Evolutionary conservation across 2,329 filamentous ascomycete species (phyloP).

Genomic region (Eutypella sp.): DNA sequence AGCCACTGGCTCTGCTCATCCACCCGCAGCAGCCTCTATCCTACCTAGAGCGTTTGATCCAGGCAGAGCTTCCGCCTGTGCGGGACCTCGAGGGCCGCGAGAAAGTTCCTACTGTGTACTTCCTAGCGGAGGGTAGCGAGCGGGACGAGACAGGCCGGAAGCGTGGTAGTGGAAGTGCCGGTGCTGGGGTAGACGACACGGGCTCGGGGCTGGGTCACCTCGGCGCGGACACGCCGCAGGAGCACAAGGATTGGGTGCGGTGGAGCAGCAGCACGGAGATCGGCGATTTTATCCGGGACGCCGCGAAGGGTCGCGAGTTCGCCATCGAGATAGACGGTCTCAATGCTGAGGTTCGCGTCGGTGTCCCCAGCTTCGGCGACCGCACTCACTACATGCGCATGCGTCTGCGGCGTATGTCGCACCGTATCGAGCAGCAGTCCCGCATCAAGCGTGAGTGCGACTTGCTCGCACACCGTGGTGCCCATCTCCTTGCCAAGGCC

Average conservation of each 20-base stretch:
- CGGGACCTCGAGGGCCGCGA: constrained; percentile 58
- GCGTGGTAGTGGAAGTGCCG: constrained; percentile 22
- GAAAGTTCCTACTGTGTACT: constrained; percentile 68
- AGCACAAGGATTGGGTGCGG: constrained; percentile 66
- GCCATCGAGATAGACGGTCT: constrained; percentile 74
- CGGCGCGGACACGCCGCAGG: constrained; percentile 34
- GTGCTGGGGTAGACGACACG: constrained; percentile 51
- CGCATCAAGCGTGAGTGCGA: constrained; percentile 81
- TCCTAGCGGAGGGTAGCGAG: constrained; percentile 72
- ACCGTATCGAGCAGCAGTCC: constrained; percentile 62
- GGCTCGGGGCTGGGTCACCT: constrained; percentile 69
- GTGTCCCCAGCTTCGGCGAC: constrained; percentile 82
- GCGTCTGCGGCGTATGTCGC: constrained; percentile 66
- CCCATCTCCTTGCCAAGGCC: constrained; percentile 72
- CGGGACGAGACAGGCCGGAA: constrained; percentile 46
- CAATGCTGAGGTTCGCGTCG: constrained; percentile 62
- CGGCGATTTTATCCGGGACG: constrained; percentile 89
- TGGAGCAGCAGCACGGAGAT: constrained; percentile 89
- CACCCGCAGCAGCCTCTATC: constrained; percentile 89
- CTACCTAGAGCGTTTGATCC: constrained; percentile 83
- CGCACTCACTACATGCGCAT: constrained; percentile 84
- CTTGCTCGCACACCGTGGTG: constrained; percentile 66
- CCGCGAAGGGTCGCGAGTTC: constrained; percentile 79
- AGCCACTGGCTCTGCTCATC: constrained; percentile 77
- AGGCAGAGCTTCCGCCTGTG: constrained; percentile 74